Evolutionary conservation across 1,139 yeast species (phyloP), one percentile per base, ranked within the genome.

Genomic region (Debaryomyces psychrophilus): DNA sequence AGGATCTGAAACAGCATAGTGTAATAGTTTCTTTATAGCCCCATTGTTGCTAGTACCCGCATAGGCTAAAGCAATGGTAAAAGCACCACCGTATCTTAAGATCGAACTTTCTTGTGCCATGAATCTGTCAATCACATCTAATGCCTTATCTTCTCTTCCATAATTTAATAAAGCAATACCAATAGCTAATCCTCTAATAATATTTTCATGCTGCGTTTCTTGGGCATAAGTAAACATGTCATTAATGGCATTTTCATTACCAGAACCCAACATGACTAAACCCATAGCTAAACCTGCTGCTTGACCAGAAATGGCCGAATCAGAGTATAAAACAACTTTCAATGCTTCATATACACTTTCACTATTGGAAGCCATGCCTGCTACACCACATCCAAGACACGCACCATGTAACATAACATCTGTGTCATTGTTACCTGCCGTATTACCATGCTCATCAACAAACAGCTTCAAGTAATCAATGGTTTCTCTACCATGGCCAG

Each of bases 251-350:
- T 72, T 70, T 56, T 81, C 82, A 55, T 86, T 76, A 47, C 95
- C 95, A n/a, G 96, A 85, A 17, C 99, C 99, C 54, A 93, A 79
- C 96, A 89, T 90, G 8, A 90, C 90, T 57, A 93, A 77, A 54
- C 99, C 99, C 95, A 95, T 90, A 38, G 95, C 92, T 54, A 92
- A 75, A 43, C 97, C 98, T 27, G 98, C 97, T 37, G 97, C 97
- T 65, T 92, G 97, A 51, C 98, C 96, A 5, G 97, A 90, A 44
- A 90, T 79, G 3, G 98, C 99, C 37, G 95, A 86, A 61, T 93
- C 99, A 9, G 93, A 81, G 65, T 87, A 93, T 52, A 95, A 73
- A 6, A 92, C 92, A 45, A 85, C 90, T 62, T 87, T 87, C 60
- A 93, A 79, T 47, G 89, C 89, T 57, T 90, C 96, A 61, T 87